These are phyloP conservation scores for Solanum neorickii DNA, from an alignment of 257 asterid genomes.

Conservation along the genomic window DNA sequence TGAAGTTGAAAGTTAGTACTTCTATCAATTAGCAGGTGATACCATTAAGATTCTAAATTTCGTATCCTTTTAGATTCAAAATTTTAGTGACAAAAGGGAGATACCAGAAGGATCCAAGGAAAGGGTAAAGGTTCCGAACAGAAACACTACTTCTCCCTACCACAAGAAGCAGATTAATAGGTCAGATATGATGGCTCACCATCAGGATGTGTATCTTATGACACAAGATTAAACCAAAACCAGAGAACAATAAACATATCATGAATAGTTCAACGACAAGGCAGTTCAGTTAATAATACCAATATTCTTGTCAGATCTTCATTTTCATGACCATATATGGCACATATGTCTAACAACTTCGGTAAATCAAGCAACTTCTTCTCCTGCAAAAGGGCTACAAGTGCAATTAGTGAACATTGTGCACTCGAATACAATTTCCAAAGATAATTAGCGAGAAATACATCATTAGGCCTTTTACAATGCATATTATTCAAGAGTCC, in stretches of 20 bases:
- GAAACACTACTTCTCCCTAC: background rate
- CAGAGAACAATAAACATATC: background rate
- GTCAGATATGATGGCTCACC: background rate
- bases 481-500: background rate
- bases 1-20: background rate
- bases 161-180: background rate
- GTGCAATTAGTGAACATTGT: conserved; percentile 32
- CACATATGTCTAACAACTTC: conserved; percentile 75
- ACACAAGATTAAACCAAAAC: background rate
- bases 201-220: background rate
- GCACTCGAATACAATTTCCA: background rate
- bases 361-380: conserved; percentile 84
- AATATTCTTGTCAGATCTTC: conserved; percentile 72
- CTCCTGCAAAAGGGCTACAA: conserved; percentile 92
- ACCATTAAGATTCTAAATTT: background rate
- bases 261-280: background rate
- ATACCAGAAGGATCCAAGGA: background rate
- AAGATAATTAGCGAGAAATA: background rate
- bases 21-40: background rate
- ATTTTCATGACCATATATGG: conserved; percentile 78
- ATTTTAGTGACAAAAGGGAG: background rate
- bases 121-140: background rate
- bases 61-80: background rate
- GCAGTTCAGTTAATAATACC: conserved; percentile 28
- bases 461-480: background rate